Evolutionary conservation across 1,139 yeast species (phyloP).

Genomic region (Yamadazyma mexicana): DNA sequence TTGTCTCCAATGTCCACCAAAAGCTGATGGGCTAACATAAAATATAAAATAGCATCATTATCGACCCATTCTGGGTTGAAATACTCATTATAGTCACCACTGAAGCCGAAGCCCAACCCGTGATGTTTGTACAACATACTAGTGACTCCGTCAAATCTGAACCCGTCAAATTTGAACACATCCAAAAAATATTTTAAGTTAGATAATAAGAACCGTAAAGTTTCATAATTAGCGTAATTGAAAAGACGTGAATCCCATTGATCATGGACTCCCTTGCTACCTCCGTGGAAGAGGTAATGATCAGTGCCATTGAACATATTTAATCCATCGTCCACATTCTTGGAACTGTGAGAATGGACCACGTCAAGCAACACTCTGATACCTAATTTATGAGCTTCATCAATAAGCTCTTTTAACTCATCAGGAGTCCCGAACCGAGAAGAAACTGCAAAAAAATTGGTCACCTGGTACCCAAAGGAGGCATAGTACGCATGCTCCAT

Average conservation of each 20-base stretch:
- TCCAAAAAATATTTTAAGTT: slow-evolving; percentile 84
- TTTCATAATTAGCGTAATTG: slow-evolving; percentile 89
- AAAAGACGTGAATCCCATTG: slow-evolving; percentile 95
- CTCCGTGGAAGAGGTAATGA: slow-evolving; percentile 90
- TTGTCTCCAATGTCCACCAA: slow-evolving; percentile 51
- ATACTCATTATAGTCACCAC: slow-evolving; percentile 92
- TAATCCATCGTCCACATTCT: slow-evolving; percentile 90
- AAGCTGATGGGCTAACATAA: slow-evolving; percentile 84
- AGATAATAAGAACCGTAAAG: slow-evolving; percentile 81
- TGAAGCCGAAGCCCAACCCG: slow-evolving; percentile 85
- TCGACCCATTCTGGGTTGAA: slow-evolving; percentile 81
- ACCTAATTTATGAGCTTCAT: slow-evolving; percentile 88
- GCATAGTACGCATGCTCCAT: slow-evolving; percentile 99
- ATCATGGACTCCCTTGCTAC: slow-evolving; percentile 80
- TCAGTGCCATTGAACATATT: slow-evolving; percentile 95
- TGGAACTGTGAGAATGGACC: slow-evolving; percentile 95
- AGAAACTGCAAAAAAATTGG: slow-evolving; percentile 86
- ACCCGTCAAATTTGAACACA: slow-evolving; percentile 87
- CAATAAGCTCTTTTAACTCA: slow-evolving; percentile 85
- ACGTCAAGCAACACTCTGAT: slow-evolving; percentile 85
- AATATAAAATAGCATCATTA: slow-evolving; percentile 79
- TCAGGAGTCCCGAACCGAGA: slow-evolving; percentile 95
- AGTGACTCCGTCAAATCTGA: slow-evolving; percentile 95
- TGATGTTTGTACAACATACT: slow-evolving; percentile 90
- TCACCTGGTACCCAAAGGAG: slow-evolving; percentile 93